Base-by-base conservation (phyloP, 306 rosid species). In the Cicer judaicum region DNA sequence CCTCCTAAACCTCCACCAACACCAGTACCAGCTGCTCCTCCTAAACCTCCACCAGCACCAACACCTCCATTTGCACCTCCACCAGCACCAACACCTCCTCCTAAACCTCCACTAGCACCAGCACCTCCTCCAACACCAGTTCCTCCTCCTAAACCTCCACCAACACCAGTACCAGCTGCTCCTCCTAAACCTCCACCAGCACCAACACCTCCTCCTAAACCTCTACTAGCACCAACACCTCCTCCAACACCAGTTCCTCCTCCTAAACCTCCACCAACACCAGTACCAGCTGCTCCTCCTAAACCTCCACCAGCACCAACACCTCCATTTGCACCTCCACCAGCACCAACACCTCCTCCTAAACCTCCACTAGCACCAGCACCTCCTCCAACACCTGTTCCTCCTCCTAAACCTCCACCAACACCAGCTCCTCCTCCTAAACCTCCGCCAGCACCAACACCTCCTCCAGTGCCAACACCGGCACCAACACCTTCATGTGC, bases 271-370 rank as follows among this genome's bases (percentile, higher is more conserved):
- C 0, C 5, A 5, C 43, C 10, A 1, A 18, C 10, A 1, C 70
- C 64, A 0, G 15, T 70, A 0, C 0, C 43, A 0, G 7, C 38
- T 0, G 2, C 50, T n/a, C 47, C 77, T 5, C 68, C 18, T 0
- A 0, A 19, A 0, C 64, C 15, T 0, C 0, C 5, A 5, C 43
- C 10, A 1, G 18, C 10, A 0, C 0, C 43, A 0, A 15, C 36
- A 0, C 4, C 50, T 21, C 46, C 77, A 1, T 59, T 42, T 2
- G 1, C 60, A 1, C 66, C 12, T 5, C n/a, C 55, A 5, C 75
- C 7, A 1, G 6, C 48, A 0, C 38, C 70, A 0, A 16, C 18
- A 16, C 18, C 18, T 6, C 1, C 46, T 1, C 73, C 42, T 1
- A 0, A 60, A 1, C 68, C 57, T 0, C 6, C 73, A 4, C 79